phyloP scores from a whole-genome alignment of 257 asterid genomes.

The Nicotiana tomentosiformis region DNA sequence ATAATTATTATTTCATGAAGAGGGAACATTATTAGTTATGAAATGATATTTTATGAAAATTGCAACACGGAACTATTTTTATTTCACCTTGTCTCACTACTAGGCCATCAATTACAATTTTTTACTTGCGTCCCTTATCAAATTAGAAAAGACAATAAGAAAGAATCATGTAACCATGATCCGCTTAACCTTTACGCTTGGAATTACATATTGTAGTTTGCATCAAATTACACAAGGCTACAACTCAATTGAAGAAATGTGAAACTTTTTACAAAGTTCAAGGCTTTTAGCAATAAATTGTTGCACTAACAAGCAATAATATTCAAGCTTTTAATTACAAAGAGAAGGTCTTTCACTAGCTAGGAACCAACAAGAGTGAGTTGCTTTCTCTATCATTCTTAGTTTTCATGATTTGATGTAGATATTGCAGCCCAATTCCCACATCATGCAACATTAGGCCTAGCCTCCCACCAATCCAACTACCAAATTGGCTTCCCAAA shows the following conservation, averaged over 20 bases:
- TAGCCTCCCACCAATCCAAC: constrained; percentile 54
- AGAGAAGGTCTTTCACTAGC: background rate
- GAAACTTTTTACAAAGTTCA: too few relatives aligned
- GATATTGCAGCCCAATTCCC: constrained; percentile 25
- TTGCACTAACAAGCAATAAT: background rate
- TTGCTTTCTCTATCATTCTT: background rate
- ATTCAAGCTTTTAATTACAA: background rate
- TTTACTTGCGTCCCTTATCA: background rate
- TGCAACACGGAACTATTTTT: background rate
- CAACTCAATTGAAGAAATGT: background rate
- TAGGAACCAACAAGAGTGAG: background rate
- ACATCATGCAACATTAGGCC: constrained; percentile 48
- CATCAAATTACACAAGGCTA: background rate
- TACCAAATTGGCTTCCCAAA: constrained; percentile 51
- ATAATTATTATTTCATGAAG: background rate
- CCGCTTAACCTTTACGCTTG: background rate
- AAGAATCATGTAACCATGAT: background rate
- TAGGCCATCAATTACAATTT: background rate
- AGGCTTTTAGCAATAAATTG: too few relatives aligned
- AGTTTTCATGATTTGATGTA: constrained; percentile 17
- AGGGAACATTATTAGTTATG: background rate
- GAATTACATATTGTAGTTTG: too few relatives aligned
- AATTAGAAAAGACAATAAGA: background rate
- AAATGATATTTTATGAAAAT: background rate
- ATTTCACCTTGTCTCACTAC: background rate